Percentiles rank a stretch among this genome's conserved stretches.
These are phyloP conservation scores for Hyphodiscus hymeniophilus DNA, from an alignment of 495 filamentous ascomycete species.

Conservation along the genomic window DNA sequence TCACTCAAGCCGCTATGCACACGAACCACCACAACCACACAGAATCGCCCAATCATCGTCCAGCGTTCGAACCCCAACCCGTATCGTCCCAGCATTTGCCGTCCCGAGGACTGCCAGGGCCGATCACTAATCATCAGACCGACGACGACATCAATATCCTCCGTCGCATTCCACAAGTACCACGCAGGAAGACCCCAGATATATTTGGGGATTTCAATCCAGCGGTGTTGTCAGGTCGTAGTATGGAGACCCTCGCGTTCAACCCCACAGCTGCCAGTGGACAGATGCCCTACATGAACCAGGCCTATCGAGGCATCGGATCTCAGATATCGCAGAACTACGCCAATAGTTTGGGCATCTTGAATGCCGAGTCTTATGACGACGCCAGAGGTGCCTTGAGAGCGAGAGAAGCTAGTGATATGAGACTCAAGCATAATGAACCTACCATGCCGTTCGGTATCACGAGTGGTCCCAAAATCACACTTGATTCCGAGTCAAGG, in stretches of 20 bases:
- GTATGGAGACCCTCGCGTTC: slow-evolving; percentile 15
- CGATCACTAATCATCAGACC: slow-evolving; percentile 17
- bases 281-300: slow-evolving; percentile 8
- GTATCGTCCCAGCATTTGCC: neutral
- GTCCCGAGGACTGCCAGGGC: neutral
- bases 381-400: slow-evolving; percentile 16
- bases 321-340: slow-evolving; percentile 10
- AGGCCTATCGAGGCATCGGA: slow-evolving; percentile 5
- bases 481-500: neutral
- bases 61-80: slow-evolving; percentile 3
- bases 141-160: neutral
- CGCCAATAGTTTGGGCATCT: slow-evolving; percentile 31
- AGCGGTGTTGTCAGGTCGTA: neutral
- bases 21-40: slow-evolving; percentile 1
- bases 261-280: slow-evolving; percentile 1
- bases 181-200: slow-evolving; percentile 1
- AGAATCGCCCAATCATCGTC: slow-evolving; percentile 1
- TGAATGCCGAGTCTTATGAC: slow-evolving; percentile 41
- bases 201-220: slow-evolving; percentile 1
- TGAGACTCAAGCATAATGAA: neutral
- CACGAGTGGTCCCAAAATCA: neutral
- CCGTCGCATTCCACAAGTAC: neutral
- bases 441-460: slow-evolving; percentile 15
- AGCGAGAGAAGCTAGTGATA: neutral
- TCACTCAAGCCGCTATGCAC: slow-evolving; percentile 18